Evolutionary conservation across 208 protist species (phyloP).

Genomic region (Trichomonas vaginalis): DNA sequence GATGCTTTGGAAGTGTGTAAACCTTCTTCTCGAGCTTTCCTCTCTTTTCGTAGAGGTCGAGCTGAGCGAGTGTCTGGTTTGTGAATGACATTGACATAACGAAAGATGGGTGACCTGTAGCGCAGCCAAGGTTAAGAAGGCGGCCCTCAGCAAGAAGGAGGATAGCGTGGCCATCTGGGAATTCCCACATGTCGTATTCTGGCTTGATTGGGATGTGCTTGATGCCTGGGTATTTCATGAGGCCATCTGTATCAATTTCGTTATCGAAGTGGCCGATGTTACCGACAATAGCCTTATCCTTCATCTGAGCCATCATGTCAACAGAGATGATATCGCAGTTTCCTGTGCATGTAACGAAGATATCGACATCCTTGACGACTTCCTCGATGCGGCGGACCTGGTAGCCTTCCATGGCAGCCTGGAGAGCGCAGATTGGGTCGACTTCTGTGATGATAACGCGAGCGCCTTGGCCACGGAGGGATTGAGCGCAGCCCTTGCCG

Average conservation of each 20-base stretch:
- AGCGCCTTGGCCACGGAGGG: slow-evolving; percentile 76
- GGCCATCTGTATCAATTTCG: slow-evolving; percentile 88
- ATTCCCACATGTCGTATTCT: slow-evolving; percentile 87
- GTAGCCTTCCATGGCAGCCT: slow-evolving; percentile 94
- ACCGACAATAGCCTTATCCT: slow-evolving; percentile 89
- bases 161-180: slow-evolving; percentile 60
- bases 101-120: slow-evolving; percentile 96
- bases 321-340: slow-evolving; percentile 76
- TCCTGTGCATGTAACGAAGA: slow-evolving; percentile 8
- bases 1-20: slow-evolving; percentile 86
- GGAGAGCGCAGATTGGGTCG: slow-evolving; percentile 97
- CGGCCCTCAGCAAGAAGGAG: slow-evolving; percentile 59
- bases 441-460: slow-evolving; percentile 92
- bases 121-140: slow-evolving; percentile 96
- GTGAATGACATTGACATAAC: slow-evolving; percentile 98
- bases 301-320: slow-evolving; percentile 87
- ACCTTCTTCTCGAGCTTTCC: slow-evolving; percentile 69
- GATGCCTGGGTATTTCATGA: slow-evolving; percentile 64
- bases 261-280: slow-evolving; percentile 99
- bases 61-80: slow-evolving; percentile 96
- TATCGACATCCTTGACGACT: slow-evolving; percentile 74
- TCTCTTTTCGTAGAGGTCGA: slow-evolving; percentile 79
- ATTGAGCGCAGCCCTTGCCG: slow-evolving; percentile 87
- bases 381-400: slow-evolving; percentile 82
- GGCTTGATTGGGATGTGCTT: slow-evolving; percentile 89